Percentiles rank a stretch among this genome's conserved stretches.
Evolutionary conservation across 331 rosid genomes (phyloP).

Genomic region (Pyracantha coccinea): DNA sequence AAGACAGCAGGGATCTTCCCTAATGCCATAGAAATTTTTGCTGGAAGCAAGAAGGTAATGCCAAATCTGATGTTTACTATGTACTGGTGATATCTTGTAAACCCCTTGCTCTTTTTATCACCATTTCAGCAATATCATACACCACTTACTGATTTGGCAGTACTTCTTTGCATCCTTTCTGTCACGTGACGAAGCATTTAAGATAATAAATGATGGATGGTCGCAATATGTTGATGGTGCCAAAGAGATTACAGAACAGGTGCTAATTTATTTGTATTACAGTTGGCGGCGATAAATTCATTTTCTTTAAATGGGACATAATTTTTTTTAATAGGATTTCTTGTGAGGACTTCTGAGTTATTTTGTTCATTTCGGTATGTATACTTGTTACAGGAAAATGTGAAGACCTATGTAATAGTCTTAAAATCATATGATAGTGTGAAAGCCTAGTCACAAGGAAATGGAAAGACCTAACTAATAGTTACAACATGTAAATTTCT

Average conservation of each 20-base stretch:
- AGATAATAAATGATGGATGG: constrained; percentile 80
- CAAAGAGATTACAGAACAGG: constrained; percentile 32
- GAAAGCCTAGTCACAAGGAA: neutral
- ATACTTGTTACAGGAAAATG: neutral
- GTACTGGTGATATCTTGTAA: constrained; percentile 9
- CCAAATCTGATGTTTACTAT: constrained; percentile 8
- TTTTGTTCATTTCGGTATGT: neutral
- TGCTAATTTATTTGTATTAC: neutral
- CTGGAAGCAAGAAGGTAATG: constrained; percentile 66
- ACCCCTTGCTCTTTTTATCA: constrained; percentile 5
- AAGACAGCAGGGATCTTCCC: constrained; percentile 96
- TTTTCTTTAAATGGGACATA: neutral
- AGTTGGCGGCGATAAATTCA: neutral
- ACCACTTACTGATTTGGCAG: constrained; percentile 44
- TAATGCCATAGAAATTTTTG: constrained; percentile 83
- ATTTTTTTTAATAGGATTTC: neutral
- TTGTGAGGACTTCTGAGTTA: neutral
- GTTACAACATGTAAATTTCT: neutral
- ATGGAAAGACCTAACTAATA: neutral
- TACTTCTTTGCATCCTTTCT: constrained; percentile 83
- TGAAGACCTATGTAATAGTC: neutral
- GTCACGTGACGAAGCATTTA: constrained; percentile 92
- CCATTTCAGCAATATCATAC: constrained; percentile 22
- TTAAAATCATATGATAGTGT: neutral
- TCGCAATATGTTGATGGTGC: constrained; percentile 33